Conservation (phyloP, 441 rosid genomes). For the Capsella rubella region DNA sequence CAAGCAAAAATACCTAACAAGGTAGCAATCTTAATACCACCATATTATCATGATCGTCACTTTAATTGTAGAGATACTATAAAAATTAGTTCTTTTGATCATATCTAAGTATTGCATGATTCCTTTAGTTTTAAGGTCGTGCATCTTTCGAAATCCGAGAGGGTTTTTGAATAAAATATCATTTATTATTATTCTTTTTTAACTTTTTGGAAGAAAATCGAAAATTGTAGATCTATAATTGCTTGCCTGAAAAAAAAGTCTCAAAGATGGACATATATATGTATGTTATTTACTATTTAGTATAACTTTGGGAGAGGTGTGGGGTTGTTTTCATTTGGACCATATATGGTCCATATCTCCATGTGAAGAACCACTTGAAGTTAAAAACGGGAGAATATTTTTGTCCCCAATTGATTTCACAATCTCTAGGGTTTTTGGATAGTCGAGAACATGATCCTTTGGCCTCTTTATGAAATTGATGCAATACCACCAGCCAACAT, state of each 20-base stretch:
- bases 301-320: conserved; percentile 33
- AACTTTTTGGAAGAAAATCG: neutral
- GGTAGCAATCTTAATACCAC: conserved; percentile 45
- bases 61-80: conserved; percentile 39
- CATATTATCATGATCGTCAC: conserved; percentile 22
- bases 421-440: conserved; percentile 40
- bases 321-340: conserved; percentile 45
- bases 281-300: neutral
- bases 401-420: conserved; percentile 33
- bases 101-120: conserved; percentile 51
- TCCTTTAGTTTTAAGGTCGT: conserved; percentile 42
- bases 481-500: conserved; percentile 30
- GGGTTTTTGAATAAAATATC: conserved; percentile 30
- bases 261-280: conserved; percentile 1
- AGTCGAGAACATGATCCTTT: conserved; percentile 41
- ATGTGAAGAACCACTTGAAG: conserved; percentile 45
- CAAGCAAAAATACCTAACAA: conserved; percentile 54
- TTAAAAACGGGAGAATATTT: conserved; percentile 39
- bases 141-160: conserved; percentile 48
- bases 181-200: neutral
- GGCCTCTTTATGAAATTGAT: conserved; percentile 36
- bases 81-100: conserved; percentile 45
- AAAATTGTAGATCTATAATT: neutral
- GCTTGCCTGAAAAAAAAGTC: conserved; percentile 4
- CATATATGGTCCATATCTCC: conserved; percentile 53